These are phyloP conservation scores for Radiomyces spectabilis DNA, from an alignment of 192 early-diverging fungal species.

Conservation along the genomic window DNA sequence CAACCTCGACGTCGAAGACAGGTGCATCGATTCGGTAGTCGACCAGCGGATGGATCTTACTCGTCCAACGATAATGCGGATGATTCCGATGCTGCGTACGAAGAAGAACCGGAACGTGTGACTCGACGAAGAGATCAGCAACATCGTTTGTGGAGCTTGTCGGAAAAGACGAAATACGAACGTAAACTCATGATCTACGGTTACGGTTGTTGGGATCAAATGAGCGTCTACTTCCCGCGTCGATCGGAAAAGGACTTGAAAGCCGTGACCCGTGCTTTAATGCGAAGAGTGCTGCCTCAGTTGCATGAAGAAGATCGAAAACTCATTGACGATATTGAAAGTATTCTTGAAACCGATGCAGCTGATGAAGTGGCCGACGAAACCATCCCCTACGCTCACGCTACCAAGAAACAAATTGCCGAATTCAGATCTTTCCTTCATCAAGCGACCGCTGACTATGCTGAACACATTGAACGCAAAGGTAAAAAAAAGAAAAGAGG, in stretches of 20 bases:
- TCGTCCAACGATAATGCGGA: constrained; percentile 38
- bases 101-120: constrained; percentile 14
- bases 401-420: constrained; percentile 54
- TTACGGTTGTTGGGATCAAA: constrained; percentile 54
- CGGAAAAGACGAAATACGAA: constrained; percentile 48
- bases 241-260: constrained; percentile 53
- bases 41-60: constrained; percentile 26
- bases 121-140: constrained; percentile 25
- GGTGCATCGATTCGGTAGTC: constrained; percentile 41
- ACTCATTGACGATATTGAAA: constrained; percentile 54
- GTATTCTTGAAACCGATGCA: constrained; percentile 32
- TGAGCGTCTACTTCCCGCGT: constrained; percentile 48
- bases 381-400: constrained; percentile 54
- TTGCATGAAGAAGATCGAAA: constrained; percentile 53
- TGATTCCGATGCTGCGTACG: constrained; percentile 41
- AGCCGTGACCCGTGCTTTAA: constrained; percentile 45
- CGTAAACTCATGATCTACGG: constrained; percentile 59
- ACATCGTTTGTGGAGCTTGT: constrained; percentile 37
- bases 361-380: constrained; percentile 35
- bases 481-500: constrained; percentile 1
- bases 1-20: constrained; percentile 58
- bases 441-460: constrained; percentile 66
- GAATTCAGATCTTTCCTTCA: constrained; percentile 63
- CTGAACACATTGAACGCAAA: constrained; percentile 68
- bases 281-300: constrained; percentile 39